Percentiles rank a stretch among this genome's conserved stretches.
These are phyloP conservation scores for Dendrobium catenatum DNA, from an alignment of 106 monocot species.

Conservation along the genomic window DNA sequence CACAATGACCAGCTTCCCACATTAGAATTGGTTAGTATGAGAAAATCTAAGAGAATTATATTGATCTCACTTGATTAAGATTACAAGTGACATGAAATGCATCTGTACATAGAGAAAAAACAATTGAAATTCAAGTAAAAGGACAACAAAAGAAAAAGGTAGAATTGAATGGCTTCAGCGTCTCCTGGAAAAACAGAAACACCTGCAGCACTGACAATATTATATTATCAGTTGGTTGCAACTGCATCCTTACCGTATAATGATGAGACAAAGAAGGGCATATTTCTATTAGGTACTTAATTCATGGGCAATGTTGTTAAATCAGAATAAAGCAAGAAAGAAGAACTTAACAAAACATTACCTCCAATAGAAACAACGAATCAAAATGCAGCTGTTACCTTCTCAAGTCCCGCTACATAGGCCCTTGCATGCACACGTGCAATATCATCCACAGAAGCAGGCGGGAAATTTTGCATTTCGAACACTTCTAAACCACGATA, in stretches of 20 bases:
- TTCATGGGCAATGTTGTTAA: not conserved
- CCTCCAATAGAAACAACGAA: not conserved
- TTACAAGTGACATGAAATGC: too few species aligned
- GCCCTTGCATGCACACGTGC: constrained; percentile 64
- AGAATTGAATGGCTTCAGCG: not conserved
- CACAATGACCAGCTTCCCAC: not conserved
- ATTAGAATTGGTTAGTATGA: not conserved
- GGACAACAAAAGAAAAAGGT: not conserved
- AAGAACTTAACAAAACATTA: not conserved
- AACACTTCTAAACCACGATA: constrained; percentile 48
- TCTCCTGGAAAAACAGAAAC: not conserved
- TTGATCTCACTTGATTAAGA: not conserved
- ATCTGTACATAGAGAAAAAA: too few species aligned
- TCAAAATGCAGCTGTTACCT: constrained; percentile 34
- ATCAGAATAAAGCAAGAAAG: not conserved
- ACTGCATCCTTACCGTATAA: not conserved
- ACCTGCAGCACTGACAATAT: not conserved
- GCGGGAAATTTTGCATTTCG: constrained; percentile 63
- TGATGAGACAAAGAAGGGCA: not conserved
- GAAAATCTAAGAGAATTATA: not conserved
- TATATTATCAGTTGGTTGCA: not conserved
- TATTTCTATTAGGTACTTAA: not conserved
- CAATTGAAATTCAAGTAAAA: not conserved
- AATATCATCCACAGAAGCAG: constrained; percentile 76
- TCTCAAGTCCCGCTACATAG: constrained; percentile 71